Evolutionary conservation across 2,329 filamentous ascomycete genomes (phyloP), one percentile per base, ranked within the genome.

Genomic region (Colletotrichum eleusines): DNA sequence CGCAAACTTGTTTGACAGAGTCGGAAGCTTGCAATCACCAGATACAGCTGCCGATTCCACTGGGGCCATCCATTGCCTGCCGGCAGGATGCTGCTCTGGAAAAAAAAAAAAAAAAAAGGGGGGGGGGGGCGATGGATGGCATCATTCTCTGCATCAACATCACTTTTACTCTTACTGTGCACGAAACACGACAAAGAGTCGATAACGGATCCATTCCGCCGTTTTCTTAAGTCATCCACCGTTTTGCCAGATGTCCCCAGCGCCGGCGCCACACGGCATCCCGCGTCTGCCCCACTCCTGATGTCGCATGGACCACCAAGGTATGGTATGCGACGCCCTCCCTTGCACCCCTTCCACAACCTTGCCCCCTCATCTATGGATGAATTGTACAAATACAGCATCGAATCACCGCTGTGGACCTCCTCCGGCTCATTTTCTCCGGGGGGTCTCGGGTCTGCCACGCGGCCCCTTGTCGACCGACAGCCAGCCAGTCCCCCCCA

Each of bases 201-300:
- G 50, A 33, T 35, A 71, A 68, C 51, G 68, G 68, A 58, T n/a
- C 44, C 33, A 58, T 23, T 35, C 38, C 28, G 68, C 64, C 68
- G 68, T 71, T 71, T 68, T 50, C 12, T 12, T 42, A 62, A 58
- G 68, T 71, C 68, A 63, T 16, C 64, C 42, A 31, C 68, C 64
- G 68, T 71, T 68, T 68, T 51, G 42, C 38, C 57, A 23, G 46
- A 68, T 59, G 64, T 46, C 23, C 38, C 44, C 63, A 48, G 68
- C 68, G 68, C 58, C 51, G 28, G 68, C 57, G 68, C 68, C 64
- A 63, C 61, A 66, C 59, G n/a, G 35, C 38, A 68, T 50, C 64
- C 64, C 58, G 48, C 64, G n/a, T 11, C 12, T 28, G n/a, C 48
- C 46, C 68, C 68, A 58, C 68, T 46, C 63, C 42, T 62, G 67